A percentile compares a stretch with the other conserved stretches of the same genome.
These are phyloP conservation scores for Nematocida parisii DNA, from an alignment of 371 early-diverging fungal genomes.

Conservation along the genomic window DNA sequence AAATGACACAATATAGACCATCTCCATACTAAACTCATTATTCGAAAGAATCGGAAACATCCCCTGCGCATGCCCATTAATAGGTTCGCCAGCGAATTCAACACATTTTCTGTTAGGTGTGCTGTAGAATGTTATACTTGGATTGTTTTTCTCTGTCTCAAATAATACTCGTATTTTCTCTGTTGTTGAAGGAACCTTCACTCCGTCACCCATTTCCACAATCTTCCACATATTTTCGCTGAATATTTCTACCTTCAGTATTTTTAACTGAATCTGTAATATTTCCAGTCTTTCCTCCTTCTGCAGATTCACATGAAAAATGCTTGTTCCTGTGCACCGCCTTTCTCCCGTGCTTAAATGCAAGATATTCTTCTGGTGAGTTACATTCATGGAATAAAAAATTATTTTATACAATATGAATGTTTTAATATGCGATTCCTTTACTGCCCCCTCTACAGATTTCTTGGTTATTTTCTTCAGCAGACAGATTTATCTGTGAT, in stretches of 20 bases:
- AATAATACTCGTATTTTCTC: slow-evolving; percentile 30
- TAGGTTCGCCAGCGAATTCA: slow-evolving; percentile 37
- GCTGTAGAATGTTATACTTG: slow-evolving; percentile 26
- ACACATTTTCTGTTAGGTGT: background rate
- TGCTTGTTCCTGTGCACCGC: slow-evolving; percentile 45
- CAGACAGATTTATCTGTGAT: no score
- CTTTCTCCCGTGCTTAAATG: slow-evolving; percentile 15
- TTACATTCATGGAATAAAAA: slow-evolving; percentile 44
- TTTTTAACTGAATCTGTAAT: slow-evolving; percentile 3
- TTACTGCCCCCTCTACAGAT: no score
- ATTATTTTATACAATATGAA: slow-evolving; percentile 24
- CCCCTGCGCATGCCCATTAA: background rate
- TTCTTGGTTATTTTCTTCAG: no score
- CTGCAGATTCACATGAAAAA: slow-evolving; percentile 9
- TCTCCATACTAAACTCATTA: slow-evolving; percentile 31
- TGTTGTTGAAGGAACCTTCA: background rate
- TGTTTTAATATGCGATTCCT: background rate
- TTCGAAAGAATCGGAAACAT: slow-evolving; percentile 28
- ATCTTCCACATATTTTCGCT: background rate
- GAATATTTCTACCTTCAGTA: slow-evolving; percentile 30
- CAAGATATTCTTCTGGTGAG: slow-evolving; percentile 53
- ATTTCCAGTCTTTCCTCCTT: slow-evolving; percentile 14
- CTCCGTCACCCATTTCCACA: background rate
- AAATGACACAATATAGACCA: slow-evolving; percentile 65
- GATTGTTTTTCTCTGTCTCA: slow-evolving; percentile 13